Conservation (phyloP, 139 green algal species). For the Auxenochlorella protothecoides region DNA sequence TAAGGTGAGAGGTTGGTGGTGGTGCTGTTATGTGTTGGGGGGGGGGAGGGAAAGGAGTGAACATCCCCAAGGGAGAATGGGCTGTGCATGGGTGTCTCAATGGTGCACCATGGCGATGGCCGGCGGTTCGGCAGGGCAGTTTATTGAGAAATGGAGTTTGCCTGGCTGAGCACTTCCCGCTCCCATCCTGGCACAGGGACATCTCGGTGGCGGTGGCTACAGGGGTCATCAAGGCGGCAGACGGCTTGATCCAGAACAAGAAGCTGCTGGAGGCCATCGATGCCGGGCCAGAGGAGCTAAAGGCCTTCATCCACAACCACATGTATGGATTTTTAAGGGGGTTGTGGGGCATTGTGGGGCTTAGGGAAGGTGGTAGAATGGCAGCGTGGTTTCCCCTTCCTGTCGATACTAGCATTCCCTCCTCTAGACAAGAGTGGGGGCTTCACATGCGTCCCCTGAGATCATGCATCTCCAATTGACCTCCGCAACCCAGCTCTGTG, state of each 20-base stretch:
- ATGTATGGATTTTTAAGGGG: conserved; percentile 12
- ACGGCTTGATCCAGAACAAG: conserved; percentile 29
- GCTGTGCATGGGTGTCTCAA: too few relatives aligned
- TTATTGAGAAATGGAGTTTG: not conserved
- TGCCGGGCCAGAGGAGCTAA: conserved; percentile 6
- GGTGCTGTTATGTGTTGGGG: not conserved
- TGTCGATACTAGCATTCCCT: too few relatives aligned
- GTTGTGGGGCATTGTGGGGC: too few relatives aligned
- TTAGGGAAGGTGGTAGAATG: too few relatives aligned
- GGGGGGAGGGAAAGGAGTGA: too few relatives aligned
- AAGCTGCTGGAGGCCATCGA: conserved; percentile 2
- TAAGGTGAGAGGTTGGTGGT: conserved; percentile 4
- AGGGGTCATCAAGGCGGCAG: conserved; percentile 48
- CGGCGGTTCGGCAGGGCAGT: not conserved
- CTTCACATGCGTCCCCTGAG: too few relatives aligned
- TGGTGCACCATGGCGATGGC: too few relatives aligned
- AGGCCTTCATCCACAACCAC: conserved; percentile 7
- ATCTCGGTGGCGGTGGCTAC: conserved; percentile 43
- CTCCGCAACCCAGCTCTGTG: too few relatives aligned
- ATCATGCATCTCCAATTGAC: too few relatives aligned
- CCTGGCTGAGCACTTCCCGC: not conserved
- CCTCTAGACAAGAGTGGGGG: too few relatives aligned
- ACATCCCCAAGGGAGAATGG: too few relatives aligned
- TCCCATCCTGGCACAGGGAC: conserved; percentile 31
- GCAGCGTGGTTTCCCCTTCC: too few relatives aligned